Conservation (phyloP, 23 red algal species). For the Gracilaria caudata region DNA sequence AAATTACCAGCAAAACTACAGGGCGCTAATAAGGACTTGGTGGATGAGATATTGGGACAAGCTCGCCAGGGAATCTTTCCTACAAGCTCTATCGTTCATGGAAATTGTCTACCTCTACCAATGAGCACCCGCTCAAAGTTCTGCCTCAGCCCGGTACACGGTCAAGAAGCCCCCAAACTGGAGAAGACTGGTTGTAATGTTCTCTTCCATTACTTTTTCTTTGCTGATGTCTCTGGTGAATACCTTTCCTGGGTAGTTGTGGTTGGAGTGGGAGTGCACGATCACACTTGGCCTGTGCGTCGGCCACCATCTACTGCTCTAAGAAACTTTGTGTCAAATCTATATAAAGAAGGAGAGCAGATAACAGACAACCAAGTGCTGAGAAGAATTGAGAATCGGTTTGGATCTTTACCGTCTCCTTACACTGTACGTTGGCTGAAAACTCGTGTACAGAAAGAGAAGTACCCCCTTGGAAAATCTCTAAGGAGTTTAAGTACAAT, state of each 20-base stretch:
- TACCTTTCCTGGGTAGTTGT: neutral
- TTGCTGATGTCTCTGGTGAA: neutral
- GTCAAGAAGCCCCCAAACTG: too few species aligned
- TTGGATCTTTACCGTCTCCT: neutral
- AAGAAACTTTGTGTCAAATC: neutral
- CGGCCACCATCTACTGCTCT: slow-evolving; percentile 13
- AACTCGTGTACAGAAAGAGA: slow-evolving; percentile 11
- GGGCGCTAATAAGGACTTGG: too few species aligned
- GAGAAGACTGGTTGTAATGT: too few species aligned
- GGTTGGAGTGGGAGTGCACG: neutral
- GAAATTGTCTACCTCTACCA: too few species aligned
- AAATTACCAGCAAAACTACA: too few species aligned
- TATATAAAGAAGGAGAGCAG: neutral
- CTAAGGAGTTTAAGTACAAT: neutral
- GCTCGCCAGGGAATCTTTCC: too few species aligned
- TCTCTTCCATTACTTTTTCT: neutral
- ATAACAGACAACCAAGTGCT: slow-evolving; percentile 19
- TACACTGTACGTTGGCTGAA: slow-evolving; percentile 4
- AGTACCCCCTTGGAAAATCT: slow-evolving; percentile 34
- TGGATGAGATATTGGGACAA: too few species aligned
- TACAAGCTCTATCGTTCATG: too few species aligned
- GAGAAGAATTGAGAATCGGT: slow-evolving; percentile 1
- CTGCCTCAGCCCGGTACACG: too few species aligned
- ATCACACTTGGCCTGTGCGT: slow-evolving; percentile 4
- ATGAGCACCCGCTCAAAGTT: too few species aligned